Evolutionary conservation across 768 basidiomycete genomes (phyloP).

Genomic region (Clitopilus passeckerianus): DNA sequence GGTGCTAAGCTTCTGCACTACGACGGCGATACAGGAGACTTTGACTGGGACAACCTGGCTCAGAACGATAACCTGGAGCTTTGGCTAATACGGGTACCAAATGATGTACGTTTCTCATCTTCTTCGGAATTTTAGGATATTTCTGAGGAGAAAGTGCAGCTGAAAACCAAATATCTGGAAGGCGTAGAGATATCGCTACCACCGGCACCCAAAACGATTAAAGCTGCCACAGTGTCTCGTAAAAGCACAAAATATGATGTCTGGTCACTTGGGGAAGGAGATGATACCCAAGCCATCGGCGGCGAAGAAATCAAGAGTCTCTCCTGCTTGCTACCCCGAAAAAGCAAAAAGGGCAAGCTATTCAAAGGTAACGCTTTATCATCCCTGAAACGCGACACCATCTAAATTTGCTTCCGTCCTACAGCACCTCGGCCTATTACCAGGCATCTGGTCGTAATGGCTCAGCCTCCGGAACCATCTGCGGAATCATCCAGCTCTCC

Average conservation of each 20-base stretch:
- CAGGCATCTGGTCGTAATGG: slow-evolving; percentile 52
- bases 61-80: slow-evolving; percentile 57
- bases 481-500: slow-evolving; percentile 16
- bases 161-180: slow-evolving; percentile 63
- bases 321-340: slow-evolving; percentile 62
- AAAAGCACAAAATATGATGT: slow-evolving; percentile 59
- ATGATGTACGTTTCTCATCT: slow-evolving; percentile 41
- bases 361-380: slow-evolving; percentile 43
- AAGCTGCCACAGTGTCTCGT: slow-evolving; percentile 44
- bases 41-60: slow-evolving; percentile 66
- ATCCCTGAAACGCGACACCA: background rate
- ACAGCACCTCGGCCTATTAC: slow-evolving; percentile 58
- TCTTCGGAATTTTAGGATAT: too few relatives aligned
- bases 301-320: slow-evolving; percentile 63
- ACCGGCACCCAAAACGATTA: slow-evolving; percentile 30
- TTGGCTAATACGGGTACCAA: slow-evolving; percentile 68
- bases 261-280: slow-evolving; percentile 53
- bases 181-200: slow-evolving; percentile 43
- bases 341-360: slow-evolving; percentile 52
- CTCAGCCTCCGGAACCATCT: slow-evolving; percentile 37
- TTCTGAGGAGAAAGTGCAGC: slow-evolving; percentile 25
- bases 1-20: slow-evolving; percentile 46
- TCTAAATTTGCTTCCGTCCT: too few relatives aligned
- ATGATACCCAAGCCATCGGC: slow-evolving; percentile 26
- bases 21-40: slow-evolving; percentile 41